These are phyloP conservation scores for Ganoderma leucocontextum DNA, from an alignment of 1,284 basidiomycete genomes.

Conservation along the genomic window DNA sequence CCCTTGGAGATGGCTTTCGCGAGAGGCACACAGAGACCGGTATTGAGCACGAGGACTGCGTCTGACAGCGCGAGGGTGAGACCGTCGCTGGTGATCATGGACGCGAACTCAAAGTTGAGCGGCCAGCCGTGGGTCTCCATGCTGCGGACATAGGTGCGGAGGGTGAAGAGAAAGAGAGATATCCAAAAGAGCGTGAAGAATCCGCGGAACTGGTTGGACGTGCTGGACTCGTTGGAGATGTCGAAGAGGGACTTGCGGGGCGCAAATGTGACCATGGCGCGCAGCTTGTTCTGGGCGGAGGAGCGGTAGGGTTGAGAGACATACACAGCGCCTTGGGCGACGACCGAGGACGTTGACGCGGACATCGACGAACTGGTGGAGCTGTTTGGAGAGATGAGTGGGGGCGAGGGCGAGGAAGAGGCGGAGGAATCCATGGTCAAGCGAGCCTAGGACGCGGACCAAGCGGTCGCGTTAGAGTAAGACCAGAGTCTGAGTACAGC, in stretches of 20 bases:
- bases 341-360: slow-evolving; percentile 31
- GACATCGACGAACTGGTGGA: slow-evolving; percentile 9
- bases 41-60: slow-evolving; percentile 79
- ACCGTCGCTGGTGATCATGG: slow-evolving; percentile 89
- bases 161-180: slow-evolving; percentile 82
- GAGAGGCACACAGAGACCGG: slow-evolving; percentile 85
- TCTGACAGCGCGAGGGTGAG: slow-evolving; percentile 88
- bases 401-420: slow-evolving; percentile 11
- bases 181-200: slow-evolving; percentile 96
- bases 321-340: slow-evolving; percentile 71
- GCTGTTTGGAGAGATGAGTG: slow-evolving; percentile 11
- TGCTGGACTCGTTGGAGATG: slow-evolving; percentile 75
- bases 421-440: slow-evolving; percentile 23
- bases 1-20: slow-evolving; percentile 79
- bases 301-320: slow-evolving; percentile 80
- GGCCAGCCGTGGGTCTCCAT: slow-evolving; percentile 83
- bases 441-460: background rate
- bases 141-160: slow-evolving; percentile 81
- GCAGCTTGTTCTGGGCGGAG: slow-evolving; percentile 69
- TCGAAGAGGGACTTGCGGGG: slow-evolving; percentile 89
- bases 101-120: slow-evolving; percentile 84
- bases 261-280: slow-evolving; percentile 83
- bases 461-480: background rate
- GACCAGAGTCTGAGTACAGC: background rate
- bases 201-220: slow-evolving; percentile 89